Conservation (phyloP, 768 basidiomycete species). For the Boletales sp. region DNA sequence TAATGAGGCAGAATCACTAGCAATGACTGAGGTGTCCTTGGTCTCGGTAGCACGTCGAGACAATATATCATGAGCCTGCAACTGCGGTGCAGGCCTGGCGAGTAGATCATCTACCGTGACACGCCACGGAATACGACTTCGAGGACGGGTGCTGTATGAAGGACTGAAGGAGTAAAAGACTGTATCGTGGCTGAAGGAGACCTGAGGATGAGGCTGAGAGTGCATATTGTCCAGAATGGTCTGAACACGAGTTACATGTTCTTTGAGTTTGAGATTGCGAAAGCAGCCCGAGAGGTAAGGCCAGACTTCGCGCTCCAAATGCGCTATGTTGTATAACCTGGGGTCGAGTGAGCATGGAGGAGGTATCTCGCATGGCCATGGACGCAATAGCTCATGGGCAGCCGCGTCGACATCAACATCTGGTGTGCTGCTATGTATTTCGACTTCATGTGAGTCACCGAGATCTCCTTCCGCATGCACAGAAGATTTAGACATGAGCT, state of each 20-base stretch:
- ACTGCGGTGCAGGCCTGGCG: conserved; percentile 2
- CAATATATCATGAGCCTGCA: neutral
- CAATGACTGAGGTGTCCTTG: neutral
- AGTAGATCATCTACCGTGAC: neutral
- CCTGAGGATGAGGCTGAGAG: neutral
- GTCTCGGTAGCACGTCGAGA: neutral
- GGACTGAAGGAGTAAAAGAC: neutral
- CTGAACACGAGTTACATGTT: neutral
- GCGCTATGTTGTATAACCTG: neutral
- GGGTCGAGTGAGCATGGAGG: conserved; percentile 2
- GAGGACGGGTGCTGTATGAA: neutral
- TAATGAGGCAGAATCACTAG: neutral
- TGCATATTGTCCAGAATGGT: neutral
- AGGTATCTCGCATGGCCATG: neutral
- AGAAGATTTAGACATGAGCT: neutral
- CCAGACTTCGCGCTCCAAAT: neutral
- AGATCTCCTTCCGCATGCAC: too few species aligned
- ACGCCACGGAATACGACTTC: neutral
- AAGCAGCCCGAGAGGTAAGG: neutral
- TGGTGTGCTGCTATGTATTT: neutral
- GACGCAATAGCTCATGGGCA: neutral
- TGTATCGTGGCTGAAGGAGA: too few species aligned
- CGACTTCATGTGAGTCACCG: too few species aligned
- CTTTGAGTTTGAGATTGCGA: neutral
- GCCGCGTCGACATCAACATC: neutral